A percentile compares a stretch with the other conserved stretches of the same genome.
These are phyloP conservation scores for Haplosporangium sp. DNA, from an alignment of 371 early-diverging fungal species.

Conservation along the genomic window DNA sequence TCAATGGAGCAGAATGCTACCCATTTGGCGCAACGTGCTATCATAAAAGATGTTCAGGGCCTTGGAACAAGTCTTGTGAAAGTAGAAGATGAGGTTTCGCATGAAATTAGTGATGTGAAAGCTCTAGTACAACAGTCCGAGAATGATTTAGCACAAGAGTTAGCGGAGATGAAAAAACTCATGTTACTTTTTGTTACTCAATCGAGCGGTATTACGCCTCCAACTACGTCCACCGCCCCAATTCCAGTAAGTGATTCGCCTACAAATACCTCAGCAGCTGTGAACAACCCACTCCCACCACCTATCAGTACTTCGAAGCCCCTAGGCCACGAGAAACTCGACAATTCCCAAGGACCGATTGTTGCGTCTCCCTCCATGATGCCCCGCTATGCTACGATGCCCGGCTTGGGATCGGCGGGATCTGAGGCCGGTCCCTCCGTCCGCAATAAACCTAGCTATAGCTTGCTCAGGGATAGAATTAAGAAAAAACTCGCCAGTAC, in stretches of 20 bases:
- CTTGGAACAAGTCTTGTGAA: conserved; percentile 11
- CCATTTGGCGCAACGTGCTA: conserved; percentile 19
- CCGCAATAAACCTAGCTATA: not conserved
- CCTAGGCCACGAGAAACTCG: no score
- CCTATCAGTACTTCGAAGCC: no score
- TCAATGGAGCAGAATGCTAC: conserved; percentile 24
- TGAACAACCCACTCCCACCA: not conserved
- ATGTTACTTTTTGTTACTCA: not conserved
- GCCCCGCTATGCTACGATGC: not conserved
- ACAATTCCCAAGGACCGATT: no score
- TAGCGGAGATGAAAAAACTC: conserved; percentile 14
- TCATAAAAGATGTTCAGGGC: conserved; percentile 26
- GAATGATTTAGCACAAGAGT: conserved; percentile 12
- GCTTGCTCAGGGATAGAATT: conserved; percentile 12
- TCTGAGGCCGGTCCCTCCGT: not conserved
- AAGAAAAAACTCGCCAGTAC: conserved; percentile 21
- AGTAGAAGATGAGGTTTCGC: conserved; percentile 24
- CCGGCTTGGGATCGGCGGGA: no score
- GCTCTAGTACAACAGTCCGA: not conserved
- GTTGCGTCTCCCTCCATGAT: not conserved
- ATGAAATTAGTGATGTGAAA: conserved; percentile 19
- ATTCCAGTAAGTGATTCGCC: not conserved
- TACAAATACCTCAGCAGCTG: not conserved
- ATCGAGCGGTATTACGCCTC: not conserved
- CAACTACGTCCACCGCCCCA: conserved; percentile 4